Conservation (phyloP, 2,329 filamentous ascomycete genomes). For the Curvularia sp. region DNA sequence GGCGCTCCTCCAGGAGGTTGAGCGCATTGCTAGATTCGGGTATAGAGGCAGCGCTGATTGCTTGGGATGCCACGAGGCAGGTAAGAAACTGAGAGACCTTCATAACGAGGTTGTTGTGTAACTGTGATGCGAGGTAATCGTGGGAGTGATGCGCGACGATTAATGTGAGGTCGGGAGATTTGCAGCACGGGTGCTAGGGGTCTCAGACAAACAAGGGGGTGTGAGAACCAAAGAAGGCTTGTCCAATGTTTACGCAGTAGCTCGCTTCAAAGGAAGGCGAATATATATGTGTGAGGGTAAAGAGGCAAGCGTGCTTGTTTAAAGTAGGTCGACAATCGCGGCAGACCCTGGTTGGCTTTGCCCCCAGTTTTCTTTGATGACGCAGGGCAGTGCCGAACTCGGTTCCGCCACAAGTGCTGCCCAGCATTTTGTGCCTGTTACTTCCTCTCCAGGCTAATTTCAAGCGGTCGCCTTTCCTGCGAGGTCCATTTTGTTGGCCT, state of each 20-base stretch:
- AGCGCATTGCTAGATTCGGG: constrained; percentile 38
- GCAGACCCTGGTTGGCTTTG: neutral
- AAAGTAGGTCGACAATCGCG: constrained; percentile 7
- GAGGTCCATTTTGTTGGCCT: neutral
- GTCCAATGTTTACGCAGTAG: constrained; percentile 12
- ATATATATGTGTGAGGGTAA: neutral
- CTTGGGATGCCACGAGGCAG: constrained; percentile 31
- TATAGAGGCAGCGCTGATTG: constrained; percentile 37
- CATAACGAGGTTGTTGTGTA: constrained; percentile 30
- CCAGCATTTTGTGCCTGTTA: constrained; percentile 2
- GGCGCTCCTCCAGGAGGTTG: constrained; percentile 28
- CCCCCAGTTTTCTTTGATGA: too few species aligned
- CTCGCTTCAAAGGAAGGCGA: constrained; percentile 9
- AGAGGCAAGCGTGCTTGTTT: constrained; percentile 20
- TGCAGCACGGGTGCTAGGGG: neutral
- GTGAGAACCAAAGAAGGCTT: constrained; percentile 5
- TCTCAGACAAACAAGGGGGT: neutral
- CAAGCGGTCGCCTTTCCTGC: neutral
- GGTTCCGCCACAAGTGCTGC: constrained; percentile 6
- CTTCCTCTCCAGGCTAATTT: constrained; percentile 6
- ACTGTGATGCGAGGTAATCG: constrained; percentile 9
- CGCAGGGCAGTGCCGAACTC: too few species aligned
- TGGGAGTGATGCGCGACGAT: constrained; percentile 13
- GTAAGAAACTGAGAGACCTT: constrained; percentile 35
- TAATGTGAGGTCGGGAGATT: constrained; percentile 2